Base-by-base conservation (phyloP, 768 basidiomycete genomes). In the Cytidiella melzeri region DNA sequence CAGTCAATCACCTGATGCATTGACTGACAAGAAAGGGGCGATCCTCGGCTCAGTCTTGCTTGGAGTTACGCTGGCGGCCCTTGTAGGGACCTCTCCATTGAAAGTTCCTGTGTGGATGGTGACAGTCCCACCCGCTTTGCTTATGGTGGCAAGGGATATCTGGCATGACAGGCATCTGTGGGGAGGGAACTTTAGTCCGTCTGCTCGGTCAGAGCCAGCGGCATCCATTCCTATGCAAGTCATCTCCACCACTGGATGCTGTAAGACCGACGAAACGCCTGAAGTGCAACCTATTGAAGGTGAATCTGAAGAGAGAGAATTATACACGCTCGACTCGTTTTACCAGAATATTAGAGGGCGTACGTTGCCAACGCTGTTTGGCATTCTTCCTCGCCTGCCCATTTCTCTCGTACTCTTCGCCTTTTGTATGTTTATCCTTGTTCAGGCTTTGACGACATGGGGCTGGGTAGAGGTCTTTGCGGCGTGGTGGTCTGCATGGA, bases 371-470 rank as follows among this genome's bases (percentile, higher is more conserved):
- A 34, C 30, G 15, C 30, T 34, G 9, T 34, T 34, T 15, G 15
- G 15, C 15, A 34, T 34, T 7, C 15, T 83, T 19, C 75, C 80
- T 0, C 77, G 84, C 18, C 72, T 94, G 0, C 94, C 92, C 0
- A 81, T 92, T 51, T 75, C 81, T 11, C 79, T 96, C 5, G 70
- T 96, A 13, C 91, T 91, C 0, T 98, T 98, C 61, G 89, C 92
- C 0, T 92, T 97, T 62, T 84, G 87, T 1, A 92, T 94, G 66
- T 97, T 98, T 69, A 91, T 97, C 56, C 79, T 98, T 49, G 90
- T 95, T 50, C 87, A 94, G 61, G 87, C 76, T 0, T 75, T 98
- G 5, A 74, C 81, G 11, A 74, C 81, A 53, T 81, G 84, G 51
- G 92, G 92, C 23, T 98, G 94, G 92, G 90, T 95, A 7, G 73